Evolutionary conservation across 1,139 yeast genomes (phyloP).

Genomic region (Kodamaea fungicola): DNA sequence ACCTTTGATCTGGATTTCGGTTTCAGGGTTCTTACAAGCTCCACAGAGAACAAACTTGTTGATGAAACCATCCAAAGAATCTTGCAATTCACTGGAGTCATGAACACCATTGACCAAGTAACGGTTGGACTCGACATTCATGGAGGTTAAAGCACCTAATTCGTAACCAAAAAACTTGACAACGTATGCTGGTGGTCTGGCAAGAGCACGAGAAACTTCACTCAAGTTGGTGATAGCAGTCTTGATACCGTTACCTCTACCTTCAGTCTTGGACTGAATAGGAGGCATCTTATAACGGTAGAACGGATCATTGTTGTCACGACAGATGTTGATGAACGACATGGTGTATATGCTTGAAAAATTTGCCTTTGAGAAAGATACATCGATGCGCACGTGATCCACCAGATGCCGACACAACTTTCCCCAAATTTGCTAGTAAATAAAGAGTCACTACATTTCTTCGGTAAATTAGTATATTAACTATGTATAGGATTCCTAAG

Average conservation of each 20-base stretch:
- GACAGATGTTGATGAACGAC: constrained; percentile 91
- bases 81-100: constrained; percentile 87
- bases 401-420: too few relatives aligned
- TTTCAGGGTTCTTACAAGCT: constrained; percentile 95
- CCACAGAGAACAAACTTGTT: constrained; percentile 90
- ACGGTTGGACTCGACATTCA: constrained; percentile 77
- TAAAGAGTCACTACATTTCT: neutral
- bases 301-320: constrained; percentile 97
- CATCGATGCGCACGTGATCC: neutral
- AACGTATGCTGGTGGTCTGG: constrained; percentile 88
- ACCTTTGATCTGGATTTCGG: constrained; percentile 80
- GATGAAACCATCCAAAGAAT: constrained; percentile 90
- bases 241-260: constrained; percentile 98
- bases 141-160: constrained; percentile 92
- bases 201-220: constrained; percentile 92
- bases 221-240: constrained; percentile 87
- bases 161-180: constrained; percentile 95
- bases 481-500: constrained; percentile 1
- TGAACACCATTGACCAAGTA: constrained; percentile 94
- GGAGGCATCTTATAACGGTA: constrained; percentile 99
- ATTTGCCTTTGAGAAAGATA: constrained; percentile 1
- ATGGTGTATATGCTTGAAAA: constrained; percentile 28
- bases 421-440: too few relatives aligned
- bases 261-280: constrained; percentile 94
- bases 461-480: constrained; percentile 1